Base-by-base conservation (phyloP, 2,329 filamentous ascomycete species). In the Xylaria sp. region DNA sequence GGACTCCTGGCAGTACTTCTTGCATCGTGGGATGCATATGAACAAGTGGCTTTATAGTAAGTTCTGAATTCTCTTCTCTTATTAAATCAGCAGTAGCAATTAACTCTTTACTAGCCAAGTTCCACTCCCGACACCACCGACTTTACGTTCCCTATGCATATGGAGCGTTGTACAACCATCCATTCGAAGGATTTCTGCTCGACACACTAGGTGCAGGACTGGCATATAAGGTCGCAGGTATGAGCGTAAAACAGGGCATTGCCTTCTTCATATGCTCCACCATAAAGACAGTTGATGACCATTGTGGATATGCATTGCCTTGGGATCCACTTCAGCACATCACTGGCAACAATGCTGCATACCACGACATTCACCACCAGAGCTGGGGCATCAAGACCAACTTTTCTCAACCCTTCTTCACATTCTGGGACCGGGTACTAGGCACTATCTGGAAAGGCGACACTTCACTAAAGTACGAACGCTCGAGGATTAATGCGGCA, bases 371-470 rank as follows among this genome's bases (percentile, higher is more conserved):
- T 68, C 96, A 99, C 82, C 96, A 99, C 83, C 96, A 99, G 82
- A 97, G 93, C 81, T 98, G 95, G 94, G 96, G 96, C 66, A 97
- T 99, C 86, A 99, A 98, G 87, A 92, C 91, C 72, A 97, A 97
- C 82, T 97, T 94, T 80, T 92, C 91, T 5, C 93, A 97, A 81
- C 93, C 93, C 2, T 97, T 94, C 83, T 98, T 98, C 83, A 98
- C 92, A 57, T 94, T 98, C 82, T 98, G 96, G 94, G 96, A 99
- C 79, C 86, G 88, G 56, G 78, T 94, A 33, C 84, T 97, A 25
- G 90, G 91, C 61, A 99, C 96, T 28, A 92, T 89, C 81, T 98
- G 94, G 90, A 89, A 87, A 68, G 93, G 93, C 59, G 90, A 85
- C 67, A 84, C 84, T 18, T 73, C 74, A 43, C 65, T 80, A 23